A percentile compares a stretch with the other conserved stretches of the same genome.
phyloP scores from a whole-genome alignment of 805 yeast genomes.

The Wickerhamiella azymoides region DNA sequence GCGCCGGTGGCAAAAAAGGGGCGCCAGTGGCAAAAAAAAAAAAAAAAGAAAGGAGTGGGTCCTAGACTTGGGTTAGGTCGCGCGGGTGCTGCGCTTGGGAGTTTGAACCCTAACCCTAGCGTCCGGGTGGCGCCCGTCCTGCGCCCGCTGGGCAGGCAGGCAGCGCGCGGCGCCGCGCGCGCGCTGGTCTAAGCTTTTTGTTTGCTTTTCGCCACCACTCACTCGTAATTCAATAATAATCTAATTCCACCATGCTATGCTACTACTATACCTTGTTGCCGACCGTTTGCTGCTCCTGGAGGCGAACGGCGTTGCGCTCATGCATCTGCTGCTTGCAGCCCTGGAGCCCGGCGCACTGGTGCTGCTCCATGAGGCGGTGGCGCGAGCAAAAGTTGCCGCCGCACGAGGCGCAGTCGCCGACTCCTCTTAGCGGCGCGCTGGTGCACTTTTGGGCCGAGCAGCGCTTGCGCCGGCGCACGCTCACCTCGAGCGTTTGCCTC shows the following conservation, averaged over 20 bases:
- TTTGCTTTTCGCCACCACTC: no score
- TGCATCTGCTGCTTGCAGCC: slow-evolving; percentile 72
- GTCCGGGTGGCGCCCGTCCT: no score
- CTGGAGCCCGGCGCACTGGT: slow-evolving; percentile 62
- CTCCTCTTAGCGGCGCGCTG: slow-evolving; percentile 45
- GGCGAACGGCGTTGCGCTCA: slow-evolving; percentile 70
- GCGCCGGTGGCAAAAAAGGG: no score
- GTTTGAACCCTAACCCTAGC: no score
- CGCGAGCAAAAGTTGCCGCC: slow-evolving; percentile 75
- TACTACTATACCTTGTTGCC: slow-evolving; percentile 44
- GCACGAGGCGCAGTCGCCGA: slow-evolving; percentile 78
- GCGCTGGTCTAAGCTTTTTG: no score
- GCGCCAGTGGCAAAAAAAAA: no score
- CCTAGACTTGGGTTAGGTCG: no score
- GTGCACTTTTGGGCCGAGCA: slow-evolving; percentile 47
- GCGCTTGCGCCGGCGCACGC: slow-evolving; percentile 28
- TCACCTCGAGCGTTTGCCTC: slow-evolving; percentile 20
- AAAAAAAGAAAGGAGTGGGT: no score
- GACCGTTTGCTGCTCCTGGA: slow-evolving; percentile 76
- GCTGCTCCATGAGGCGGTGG: slow-evolving; percentile 78
- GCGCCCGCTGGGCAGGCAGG: no score
- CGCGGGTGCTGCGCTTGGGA: no score
- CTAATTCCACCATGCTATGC: neutral
- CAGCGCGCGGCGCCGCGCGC: no score
- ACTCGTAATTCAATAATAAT: no score